Conservation (phyloP, 805 yeast genomes). For the Jamesozyma lodderae region DNA sequence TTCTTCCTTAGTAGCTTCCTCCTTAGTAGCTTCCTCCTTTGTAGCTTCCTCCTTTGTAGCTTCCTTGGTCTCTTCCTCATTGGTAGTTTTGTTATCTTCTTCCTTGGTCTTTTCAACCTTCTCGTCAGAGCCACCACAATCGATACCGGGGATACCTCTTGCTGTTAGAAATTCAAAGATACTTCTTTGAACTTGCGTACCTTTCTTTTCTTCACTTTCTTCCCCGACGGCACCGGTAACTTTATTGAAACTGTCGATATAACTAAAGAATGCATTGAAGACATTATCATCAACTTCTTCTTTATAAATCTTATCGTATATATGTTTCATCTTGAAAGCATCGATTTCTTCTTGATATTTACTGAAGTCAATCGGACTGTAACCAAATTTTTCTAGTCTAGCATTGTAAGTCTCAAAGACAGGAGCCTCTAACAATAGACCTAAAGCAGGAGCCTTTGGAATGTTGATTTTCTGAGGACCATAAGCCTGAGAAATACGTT, state of each 20-base stretch:
- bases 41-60: neutral
- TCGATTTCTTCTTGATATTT: slow-evolving; percentile 64
- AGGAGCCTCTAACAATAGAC: slow-evolving; percentile 82
- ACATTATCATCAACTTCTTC: slow-evolving; percentile 85
- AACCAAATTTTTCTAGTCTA: slow-evolving; percentile 64
- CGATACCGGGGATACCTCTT: slow-evolving; percentile 29
- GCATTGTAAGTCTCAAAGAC: slow-evolving; percentile 80
- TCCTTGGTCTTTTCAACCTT: neutral
- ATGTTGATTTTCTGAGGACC: slow-evolving; percentile 68
- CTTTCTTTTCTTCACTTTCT: slow-evolving; percentile 26
- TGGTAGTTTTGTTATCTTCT: neutral
- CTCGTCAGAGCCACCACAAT: slow-evolving; percentile 1
- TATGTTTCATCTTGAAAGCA: slow-evolving; percentile 75
- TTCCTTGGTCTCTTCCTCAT: neutral
- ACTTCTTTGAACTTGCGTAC: slow-evolving; percentile 25
- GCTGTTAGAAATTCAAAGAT: slow-evolving; percentile 37
- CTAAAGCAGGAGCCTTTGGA: slow-evolving; percentile 97
- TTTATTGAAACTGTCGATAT: slow-evolving; percentile 67
- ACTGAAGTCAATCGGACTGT: slow-evolving; percentile 62
- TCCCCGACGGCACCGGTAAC: slow-evolving; percentile 45
- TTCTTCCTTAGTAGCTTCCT: neutral
- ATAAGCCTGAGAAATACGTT: slow-evolving; percentile 71
- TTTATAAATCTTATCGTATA: slow-evolving; percentile 84
- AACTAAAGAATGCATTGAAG: slow-evolving; percentile 83
- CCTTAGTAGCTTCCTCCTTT: neutral